Base-by-base conservation (phyloP, 306 rosid species). In the Cucumis melo region DNA sequence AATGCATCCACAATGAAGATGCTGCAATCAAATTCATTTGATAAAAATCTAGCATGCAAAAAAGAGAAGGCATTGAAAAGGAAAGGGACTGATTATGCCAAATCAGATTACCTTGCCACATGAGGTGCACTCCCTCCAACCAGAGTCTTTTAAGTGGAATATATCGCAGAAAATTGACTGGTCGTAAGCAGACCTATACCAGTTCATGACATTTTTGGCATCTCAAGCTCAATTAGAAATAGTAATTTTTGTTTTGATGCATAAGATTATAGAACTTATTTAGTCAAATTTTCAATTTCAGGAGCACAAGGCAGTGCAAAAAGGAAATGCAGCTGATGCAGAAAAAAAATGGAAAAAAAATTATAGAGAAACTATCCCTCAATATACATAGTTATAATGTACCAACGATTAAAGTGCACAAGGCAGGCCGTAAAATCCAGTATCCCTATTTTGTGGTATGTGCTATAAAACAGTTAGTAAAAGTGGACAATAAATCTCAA, bases 1-100 rank as follows among this genome's bases (percentile, higher is more conserved):
- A 85, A 87, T 77, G 77, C 99, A 94, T 60, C 99, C 99, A 39
- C 99, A 94, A 83, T 94, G 99, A 59, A 94, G 97, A 64, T 81
- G 93, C 99, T 94, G 89, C 77, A 59, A 58, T 80, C 34, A 79
- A 72, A 77, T 50, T 21, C 23, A 39, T 15, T 50, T 46, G 23
- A 32, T 48, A 11, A 77, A 24, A 41, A 39, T 27, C 53, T 2
- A 76, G 67, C 71, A 20, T 72, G 66, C 56, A 61, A 54, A 38
- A 34, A 65, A 68, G 11, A 51, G 39, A 77, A 14, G 29, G 41
- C 21, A 61, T 14, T 60, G 23, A 63, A 82, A 70, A 16, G 17
- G 55, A 29, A 42, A 44, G 42, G 63, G 27, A 24, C 73, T 51
- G 24, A 32, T 56, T 39, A 67, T 46, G 14, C 65, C 75, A 9